Evolutionary conservation across 1,139 yeast genomes (phyloP), one percentile per base, ranked within the genome.

Genomic region (Saccharomyces hybrid): DNA sequence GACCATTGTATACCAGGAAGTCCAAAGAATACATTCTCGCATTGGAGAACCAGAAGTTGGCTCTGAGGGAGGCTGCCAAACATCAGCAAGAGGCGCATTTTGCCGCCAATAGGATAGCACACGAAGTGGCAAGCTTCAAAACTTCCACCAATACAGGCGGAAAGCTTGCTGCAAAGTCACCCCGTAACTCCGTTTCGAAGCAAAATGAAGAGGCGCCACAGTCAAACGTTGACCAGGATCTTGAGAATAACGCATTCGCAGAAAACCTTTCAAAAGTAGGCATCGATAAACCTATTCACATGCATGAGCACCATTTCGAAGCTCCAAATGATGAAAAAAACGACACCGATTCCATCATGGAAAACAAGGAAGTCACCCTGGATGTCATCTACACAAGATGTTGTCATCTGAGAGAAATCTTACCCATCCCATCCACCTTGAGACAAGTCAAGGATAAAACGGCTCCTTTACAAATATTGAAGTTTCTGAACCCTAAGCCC

Each of bases 401-500:
- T 62, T 85, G 91, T 64, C 91, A 85, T 65, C 71, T 85, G 48
- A 72, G 91, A 58, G 91, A 85, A 64, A 85, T 85, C 55, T 68
- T 85, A 28, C 90, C 91, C 0, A 84, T 85, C 49, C 89, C 93
- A 2, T 88, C 91, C 0, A 84, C 88, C 9, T 67, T 86, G 57
- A 85, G 84, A 64, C 95, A 86, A 65, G 77, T 91, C 57, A 87
- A 85, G 65, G 83, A 83, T 58, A 88, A 87, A 63, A 71, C 83
- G 0, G 80, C 84, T 49, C 96, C 96, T 1, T 74, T 91, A 52
- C 88, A 86, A 58, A 84, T 85, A 5, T 73, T 91, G 59, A 86
- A 88, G 65, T 77, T 91, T 70, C 76, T 89, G 63, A 91, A 91
- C 68, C 96, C 97, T 2, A 83, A 84, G 59, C 98, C 98, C 1